Evolutionary conservation across 2,329 filamentous ascomycete species (phyloP).

Genomic region (Elsinoe arachidis): DNA sequence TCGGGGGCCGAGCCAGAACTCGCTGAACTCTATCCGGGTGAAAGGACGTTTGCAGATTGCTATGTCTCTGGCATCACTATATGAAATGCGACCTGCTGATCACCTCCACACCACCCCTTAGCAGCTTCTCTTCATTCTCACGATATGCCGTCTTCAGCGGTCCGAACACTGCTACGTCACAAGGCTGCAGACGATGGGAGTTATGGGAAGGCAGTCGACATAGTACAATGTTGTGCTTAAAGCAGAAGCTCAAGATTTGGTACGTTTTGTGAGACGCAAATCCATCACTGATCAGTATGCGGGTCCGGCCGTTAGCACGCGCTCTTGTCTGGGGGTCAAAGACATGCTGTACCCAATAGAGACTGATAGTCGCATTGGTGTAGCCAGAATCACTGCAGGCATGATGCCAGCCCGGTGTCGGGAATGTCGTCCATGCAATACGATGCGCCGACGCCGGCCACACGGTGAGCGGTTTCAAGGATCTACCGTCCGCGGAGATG

Average conservation of each 20-base stretch:
- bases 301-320: conserved; percentile 13
- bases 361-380: conserved; percentile 27
- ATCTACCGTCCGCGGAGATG: conserved; percentile 22
- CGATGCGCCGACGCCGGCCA: conserved; percentile 23
- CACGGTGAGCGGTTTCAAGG: conserved; percentile 22
- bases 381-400: conserved; percentile 15
- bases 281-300: conserved; percentile 31
- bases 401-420: conserved; percentile 22
- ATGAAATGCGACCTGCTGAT: conserved; percentile 19
- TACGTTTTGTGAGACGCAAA: conserved; percentile 30
- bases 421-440: conserved; percentile 23
- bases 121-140: conserved; percentile 15
- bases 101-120: conserved; percentile 12
- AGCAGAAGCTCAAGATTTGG: conserved; percentile 25
- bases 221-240: conserved; percentile 28
- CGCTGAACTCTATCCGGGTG: too few species aligned
- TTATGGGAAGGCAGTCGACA: conserved; percentile 25
- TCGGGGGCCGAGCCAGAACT: too few species aligned
- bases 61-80: conserved; percentile 18
- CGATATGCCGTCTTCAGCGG: conserved; percentile 17
- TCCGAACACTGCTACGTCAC: conserved; percentile 19
- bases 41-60: not conserved
- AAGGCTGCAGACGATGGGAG: conserved; percentile 24
- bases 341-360: conserved; percentile 29
- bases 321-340: conserved; percentile 28